Evolutionary conservation across 306 rosid species (phyloP).

Genomic region (Adenanthera pavonina): DNA sequence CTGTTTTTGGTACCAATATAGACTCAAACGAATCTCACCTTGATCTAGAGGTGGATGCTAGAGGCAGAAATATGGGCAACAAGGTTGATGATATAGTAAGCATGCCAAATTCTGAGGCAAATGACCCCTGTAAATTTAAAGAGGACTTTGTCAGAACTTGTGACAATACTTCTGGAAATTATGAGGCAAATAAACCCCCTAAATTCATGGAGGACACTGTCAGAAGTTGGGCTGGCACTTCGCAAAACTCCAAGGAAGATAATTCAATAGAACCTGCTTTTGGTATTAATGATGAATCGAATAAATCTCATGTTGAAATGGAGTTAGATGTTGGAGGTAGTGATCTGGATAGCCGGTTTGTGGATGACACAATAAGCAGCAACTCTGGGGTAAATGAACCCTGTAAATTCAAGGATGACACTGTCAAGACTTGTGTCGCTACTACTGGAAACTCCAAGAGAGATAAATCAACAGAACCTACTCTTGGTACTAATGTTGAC

Average conservation of each 20-base stretch:
- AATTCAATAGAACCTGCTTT: neutral
- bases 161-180: constrained; percentile 32
- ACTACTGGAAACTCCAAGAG: constrained; percentile 37
- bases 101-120: constrained; percentile 39
- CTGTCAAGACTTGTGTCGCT: constrained; percentile 11
- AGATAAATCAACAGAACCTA: constrained; percentile 31
- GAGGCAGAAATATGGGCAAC: constrained; percentile 35
- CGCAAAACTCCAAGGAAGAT: constrained; percentile 39
- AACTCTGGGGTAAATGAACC: constrained; percentile 43
- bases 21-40: constrained; percentile 41
- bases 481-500: neutral
- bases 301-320: constrained; percentile 44
- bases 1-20: neutral
- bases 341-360: constrained; percentile 32
- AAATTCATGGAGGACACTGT: constrained; percentile 37
- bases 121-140: constrained; percentile 34
- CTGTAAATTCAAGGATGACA: constrained; percentile 37
- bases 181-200: constrained; percentile 40
- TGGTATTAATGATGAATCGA: constrained; percentile 9
- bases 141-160: constrained; percentile 39
- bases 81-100: constrained; percentile 33
- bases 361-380: constrained; percentile 41
- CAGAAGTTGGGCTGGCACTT: constrained; percentile 13
- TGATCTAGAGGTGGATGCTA: constrained; percentile 43
- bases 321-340: constrained; percentile 40